Conservation (phyloP, 345 rosid genomes). For the Toxicodendron radicans region DNA sequence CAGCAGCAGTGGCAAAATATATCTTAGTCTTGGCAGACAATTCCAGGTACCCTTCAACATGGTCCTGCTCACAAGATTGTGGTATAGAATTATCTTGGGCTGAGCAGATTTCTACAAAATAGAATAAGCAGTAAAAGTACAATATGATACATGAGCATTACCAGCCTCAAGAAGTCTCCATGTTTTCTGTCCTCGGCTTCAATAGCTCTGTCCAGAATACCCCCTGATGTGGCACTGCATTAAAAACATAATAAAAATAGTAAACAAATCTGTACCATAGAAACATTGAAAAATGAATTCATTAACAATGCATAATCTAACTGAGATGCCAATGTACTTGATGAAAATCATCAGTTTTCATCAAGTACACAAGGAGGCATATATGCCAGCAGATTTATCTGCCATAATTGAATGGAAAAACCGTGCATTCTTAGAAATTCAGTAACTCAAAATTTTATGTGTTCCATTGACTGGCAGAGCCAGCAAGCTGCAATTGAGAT, state of each 20-base stretch:
- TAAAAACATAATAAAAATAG: not conserved
- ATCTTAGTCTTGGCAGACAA: slow-evolving; percentile 95
- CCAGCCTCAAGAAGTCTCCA: slow-evolving; percentile 91
- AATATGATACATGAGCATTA: slow-evolving; percentile 25
- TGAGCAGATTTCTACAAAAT: slow-evolving; percentile 7
- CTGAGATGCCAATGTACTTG: not conserved
- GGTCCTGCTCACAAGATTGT: slow-evolving; percentile 56
- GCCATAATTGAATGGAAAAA: not conserved
- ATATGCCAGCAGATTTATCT: not conserved
- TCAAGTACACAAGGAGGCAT: not conserved
- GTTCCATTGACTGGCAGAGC: not conserved
- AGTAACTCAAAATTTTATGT: not conserved
- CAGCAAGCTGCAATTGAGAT: slow-evolving; percentile 2
- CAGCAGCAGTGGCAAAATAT: slow-evolving; percentile 85
- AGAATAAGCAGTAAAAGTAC: not conserved
- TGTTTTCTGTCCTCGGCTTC: slow-evolving; percentile 92
- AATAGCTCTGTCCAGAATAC: slow-evolving; percentile 86
- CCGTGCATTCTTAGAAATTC: not conserved
- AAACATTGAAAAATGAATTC: not conserved
- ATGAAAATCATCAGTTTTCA: not conserved
- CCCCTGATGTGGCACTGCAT: slow-evolving; percentile 85
- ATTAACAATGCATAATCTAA: not conserved
- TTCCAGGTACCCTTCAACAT: slow-evolving; percentile 96
- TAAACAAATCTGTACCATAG: not conserved
- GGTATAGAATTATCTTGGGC: not conserved